A percentile compares a stretch with the other conserved stretches of the same genome.
phyloP scores from a whole-genome alignment of 1,284 basidiomycete species.

The Ustilago trichophora region DNA sequence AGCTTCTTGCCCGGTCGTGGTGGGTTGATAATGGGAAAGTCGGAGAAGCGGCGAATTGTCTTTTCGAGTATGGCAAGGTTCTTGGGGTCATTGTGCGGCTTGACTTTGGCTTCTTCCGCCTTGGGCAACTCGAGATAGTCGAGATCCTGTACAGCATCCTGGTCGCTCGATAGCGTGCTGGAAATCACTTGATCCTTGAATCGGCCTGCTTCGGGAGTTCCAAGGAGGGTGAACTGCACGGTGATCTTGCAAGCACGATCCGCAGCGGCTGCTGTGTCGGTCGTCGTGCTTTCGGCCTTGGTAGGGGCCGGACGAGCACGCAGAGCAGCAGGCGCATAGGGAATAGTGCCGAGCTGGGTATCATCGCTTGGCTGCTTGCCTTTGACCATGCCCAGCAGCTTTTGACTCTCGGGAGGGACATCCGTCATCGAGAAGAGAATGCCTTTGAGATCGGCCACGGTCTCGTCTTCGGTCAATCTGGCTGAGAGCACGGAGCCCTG shows the following conservation, averaged over 20 bases:
- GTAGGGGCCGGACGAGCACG: conserved; percentile 14
- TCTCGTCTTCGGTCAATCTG: conserved; percentile 37
- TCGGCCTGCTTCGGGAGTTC: conserved; percentile 51
- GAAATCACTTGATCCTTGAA: conserved; percentile 74
- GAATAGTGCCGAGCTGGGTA: conserved; percentile 29
- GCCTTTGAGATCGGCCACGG: conserved; percentile 58
- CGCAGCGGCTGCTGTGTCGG: conserved; percentile 14
- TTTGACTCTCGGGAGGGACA: conserved; percentile 85
- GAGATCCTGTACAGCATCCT: conserved; percentile 32
- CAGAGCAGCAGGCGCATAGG: conserved; percentile 40
- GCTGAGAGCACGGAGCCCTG: conserved; percentile 32
- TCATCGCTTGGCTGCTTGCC: conserved; percentile 77
- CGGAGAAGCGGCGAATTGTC: conserved; percentile 49
- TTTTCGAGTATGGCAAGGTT: conserved; percentile 46
- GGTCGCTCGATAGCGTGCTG: conserved; percentile 16
- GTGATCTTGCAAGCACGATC: conserved; percentile 38
- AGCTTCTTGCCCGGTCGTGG: conserved; percentile 70
- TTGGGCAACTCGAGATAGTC: conserved; percentile 33
- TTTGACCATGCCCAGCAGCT: conserved; percentile 84
- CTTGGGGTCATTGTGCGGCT: conserved; percentile 33
- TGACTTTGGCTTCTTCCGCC: conserved; percentile 8
- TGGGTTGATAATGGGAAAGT: conserved; percentile 50
- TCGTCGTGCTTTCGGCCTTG: conserved; percentile 9
- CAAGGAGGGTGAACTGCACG: conserved; percentile 52
- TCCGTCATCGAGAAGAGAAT: conserved; percentile 76